Evolutionary conservation across 345 rosid genomes (phyloP).

Genomic region (Salix viminalis): DNA sequence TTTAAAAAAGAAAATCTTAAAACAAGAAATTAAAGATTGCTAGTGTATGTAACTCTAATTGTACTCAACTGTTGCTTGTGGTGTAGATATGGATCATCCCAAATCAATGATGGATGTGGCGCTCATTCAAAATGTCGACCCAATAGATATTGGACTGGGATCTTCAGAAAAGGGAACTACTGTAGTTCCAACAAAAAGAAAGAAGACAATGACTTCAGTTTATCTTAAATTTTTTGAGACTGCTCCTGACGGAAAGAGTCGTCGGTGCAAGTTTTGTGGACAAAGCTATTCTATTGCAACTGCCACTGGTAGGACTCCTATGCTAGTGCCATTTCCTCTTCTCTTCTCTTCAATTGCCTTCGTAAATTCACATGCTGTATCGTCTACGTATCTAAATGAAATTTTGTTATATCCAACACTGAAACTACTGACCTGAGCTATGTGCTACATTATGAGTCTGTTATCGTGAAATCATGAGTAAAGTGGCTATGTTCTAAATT

Average conservation of each 20-base stretch:
- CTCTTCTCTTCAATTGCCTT: no score
- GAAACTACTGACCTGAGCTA: no score
- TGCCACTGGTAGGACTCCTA: conserved; percentile 63
- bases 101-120: conserved; percentile 70
- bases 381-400: background rate
- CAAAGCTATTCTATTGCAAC: conserved; percentile 92
- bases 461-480: background rate
- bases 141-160: conserved; percentile 58
- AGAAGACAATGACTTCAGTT: conserved; percentile 97
- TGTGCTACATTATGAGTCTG: background rate
- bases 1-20: no score
- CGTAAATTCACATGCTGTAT: background rate
- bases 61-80: conserved; percentile 22
- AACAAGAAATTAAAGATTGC: background rate
- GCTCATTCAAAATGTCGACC: conserved; percentile 55
- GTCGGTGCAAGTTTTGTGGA: conserved; percentile 91
- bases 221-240: conserved; percentile 88
- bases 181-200: conserved; percentile 56
- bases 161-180: conserved; percentile 65
- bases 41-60: background rate
- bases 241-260: conserved; percentile 73
- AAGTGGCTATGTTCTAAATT: background rate
- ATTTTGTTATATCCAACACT: background rate
- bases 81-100: conserved; percentile 68
- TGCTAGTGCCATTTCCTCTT: background rate